These are phyloP conservation scores for Hysterium pulicare DNA, from an alignment of 2,329 filamentous ascomycete species.

Conservation along the genomic window DNA sequence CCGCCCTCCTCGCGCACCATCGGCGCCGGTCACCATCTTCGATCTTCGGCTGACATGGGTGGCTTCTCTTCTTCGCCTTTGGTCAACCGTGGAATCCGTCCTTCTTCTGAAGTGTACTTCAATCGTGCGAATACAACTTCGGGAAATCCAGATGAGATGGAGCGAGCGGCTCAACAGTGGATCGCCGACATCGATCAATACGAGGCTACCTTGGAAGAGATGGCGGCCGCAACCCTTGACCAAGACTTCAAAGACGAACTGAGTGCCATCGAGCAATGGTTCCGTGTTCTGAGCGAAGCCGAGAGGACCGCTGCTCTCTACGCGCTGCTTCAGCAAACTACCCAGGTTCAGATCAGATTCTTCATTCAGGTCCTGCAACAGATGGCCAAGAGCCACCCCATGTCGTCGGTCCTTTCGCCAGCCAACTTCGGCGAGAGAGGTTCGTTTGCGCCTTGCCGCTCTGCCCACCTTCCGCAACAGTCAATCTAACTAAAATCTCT, in stretches of 20 bases:
- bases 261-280: conserved; percentile 99
- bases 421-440: conserved; percentile 93
- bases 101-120: conserved; percentile 89
- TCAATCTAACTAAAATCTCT: conserved; percentile 13
- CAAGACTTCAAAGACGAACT: conserved; percentile 99
- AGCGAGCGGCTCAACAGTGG: conserved; percentile 96
- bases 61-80: conserved; percentile 66
- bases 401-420: conserved; percentile 92
- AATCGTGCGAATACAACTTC: conserved; percentile 68
- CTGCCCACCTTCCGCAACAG: background rate
- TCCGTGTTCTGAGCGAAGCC: conserved; percentile 92
- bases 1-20: conserved; percentile 76
- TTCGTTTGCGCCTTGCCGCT: conserved; percentile 40
- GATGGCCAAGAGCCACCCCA: conserved; percentile 97
- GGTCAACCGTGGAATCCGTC: conserved; percentile 76
- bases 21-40: conserved; percentile 78
- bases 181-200: conserved; percentile 98
- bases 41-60: conserved; percentile 94
- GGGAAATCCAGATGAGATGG: conserved; percentile 75
- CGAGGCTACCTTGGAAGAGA: conserved; percentile 97
- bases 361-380: conserved; percentile 98
- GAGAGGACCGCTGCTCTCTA: conserved; percentile 95
- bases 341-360: conserved; percentile 97
- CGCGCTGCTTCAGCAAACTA: conserved; percentile 94
- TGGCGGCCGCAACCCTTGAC: conserved; percentile 97